These are phyloP conservation scores for Tolypocladium pustulatum DNA, from an alignment of 2,329 filamentous ascomycete genomes.

Conservation along the genomic window DNA sequence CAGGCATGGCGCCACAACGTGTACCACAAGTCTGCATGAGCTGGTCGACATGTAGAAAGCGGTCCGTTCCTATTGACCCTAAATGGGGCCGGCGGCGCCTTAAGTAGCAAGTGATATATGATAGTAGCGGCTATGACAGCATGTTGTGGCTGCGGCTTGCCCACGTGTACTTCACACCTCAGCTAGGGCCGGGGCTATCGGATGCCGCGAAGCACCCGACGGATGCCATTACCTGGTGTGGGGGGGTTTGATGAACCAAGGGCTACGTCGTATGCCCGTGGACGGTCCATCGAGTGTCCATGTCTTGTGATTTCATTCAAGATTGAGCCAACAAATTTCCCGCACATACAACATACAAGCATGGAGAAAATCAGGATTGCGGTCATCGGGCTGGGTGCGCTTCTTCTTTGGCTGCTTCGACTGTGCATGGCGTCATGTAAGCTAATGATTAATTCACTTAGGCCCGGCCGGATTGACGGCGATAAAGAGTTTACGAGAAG, in stretches of 20 bases:
- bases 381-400: slow-evolving; percentile 17
- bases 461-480: slow-evolving; percentile 3
- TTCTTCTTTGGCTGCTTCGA: background rate
- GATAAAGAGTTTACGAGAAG: slow-evolving; percentile 29
- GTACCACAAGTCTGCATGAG: background rate
- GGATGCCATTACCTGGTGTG: background rate
- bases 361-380: slow-evolving; percentile 7
- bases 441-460: background rate
- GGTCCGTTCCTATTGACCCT: background rate
- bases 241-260: background rate
- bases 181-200: background rate
- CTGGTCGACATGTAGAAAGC: background rate
- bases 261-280: background rate
- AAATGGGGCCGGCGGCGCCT: background rate
- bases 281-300: too few species aligned
- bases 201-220: background rate
- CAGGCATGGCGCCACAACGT: background rate
- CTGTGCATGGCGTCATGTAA: background rate
- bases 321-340: background rate
- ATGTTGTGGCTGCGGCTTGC: background rate
- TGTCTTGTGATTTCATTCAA: too few species aligned
- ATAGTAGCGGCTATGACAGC: background rate
- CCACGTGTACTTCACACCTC: background rate
- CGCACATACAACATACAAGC: too few species aligned
- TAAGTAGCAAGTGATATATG: background rate